These are phyloP conservation scores for Thalassiosira livingstoniorum DNA, from an alignment of 352 stramenopile genomes.

Conservation along the genomic window DNA sequence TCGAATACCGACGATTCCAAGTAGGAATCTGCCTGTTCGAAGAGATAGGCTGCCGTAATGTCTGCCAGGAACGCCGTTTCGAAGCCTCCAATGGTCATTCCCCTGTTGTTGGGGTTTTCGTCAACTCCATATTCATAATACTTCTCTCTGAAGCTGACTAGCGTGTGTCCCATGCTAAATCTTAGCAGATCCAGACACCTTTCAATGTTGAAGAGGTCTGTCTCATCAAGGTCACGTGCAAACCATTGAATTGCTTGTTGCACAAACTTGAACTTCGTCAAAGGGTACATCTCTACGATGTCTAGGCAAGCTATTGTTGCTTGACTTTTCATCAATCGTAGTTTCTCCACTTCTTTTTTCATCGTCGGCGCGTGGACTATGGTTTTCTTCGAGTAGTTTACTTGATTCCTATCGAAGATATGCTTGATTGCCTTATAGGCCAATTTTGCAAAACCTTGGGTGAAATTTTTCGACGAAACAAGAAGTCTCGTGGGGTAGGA, in stretches of 20 bases:
- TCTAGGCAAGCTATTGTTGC: background rate
- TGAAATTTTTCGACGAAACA: background rate
- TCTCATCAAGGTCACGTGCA: background rate
- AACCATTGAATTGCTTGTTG: background rate
- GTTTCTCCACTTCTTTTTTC: background rate
- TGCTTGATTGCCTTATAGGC: background rate
- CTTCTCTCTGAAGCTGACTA: constrained; percentile 28
- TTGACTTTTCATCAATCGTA: background rate
- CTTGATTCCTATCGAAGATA: background rate
- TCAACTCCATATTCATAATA: constrained; percentile 40
- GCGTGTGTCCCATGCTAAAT: constrained; percentile 39
- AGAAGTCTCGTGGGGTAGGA: background rate
- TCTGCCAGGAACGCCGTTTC: constrained; percentile 28
- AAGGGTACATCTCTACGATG: background rate
- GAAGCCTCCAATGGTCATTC: constrained; percentile 32
- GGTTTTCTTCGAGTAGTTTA: background rate
- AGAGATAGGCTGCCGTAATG: constrained; percentile 12
- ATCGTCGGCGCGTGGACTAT: background rate
- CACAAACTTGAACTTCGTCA: background rate
- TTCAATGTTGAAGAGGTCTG: constrained; percentile 4
- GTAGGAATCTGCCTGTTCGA: constrained; percentile 5
- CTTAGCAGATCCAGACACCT: constrained; percentile 25
- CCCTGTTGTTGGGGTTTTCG: background rate
- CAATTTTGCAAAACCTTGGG: background rate
- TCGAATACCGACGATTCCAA: background rate